Percentiles rank a stretch among this genome's conserved stretches.
These are phyloP conservation scores for Geosmithia morbida DNA, from an alignment of 2,329 filamentous ascomycete genomes.

Conservation along the genomic window DNA sequence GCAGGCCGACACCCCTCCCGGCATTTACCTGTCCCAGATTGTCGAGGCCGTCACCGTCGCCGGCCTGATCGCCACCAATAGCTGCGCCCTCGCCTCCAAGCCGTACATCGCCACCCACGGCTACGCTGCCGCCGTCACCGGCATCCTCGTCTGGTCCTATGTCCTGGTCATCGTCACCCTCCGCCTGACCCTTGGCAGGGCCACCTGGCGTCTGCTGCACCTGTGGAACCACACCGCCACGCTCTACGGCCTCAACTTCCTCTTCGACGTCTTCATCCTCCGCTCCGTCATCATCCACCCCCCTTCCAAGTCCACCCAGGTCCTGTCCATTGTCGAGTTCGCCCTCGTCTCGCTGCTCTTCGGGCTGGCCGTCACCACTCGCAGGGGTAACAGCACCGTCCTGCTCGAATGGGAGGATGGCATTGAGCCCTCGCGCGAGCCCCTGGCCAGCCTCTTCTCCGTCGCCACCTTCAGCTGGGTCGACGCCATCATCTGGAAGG, in stretches of 20 bases:
- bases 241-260: slow-evolving; percentile 74
- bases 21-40: slow-evolving; percentile 53
- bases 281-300: slow-evolving; percentile 76
- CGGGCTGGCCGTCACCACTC: slow-evolving; percentile 61
- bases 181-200: slow-evolving; percentile 53
- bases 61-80: slow-evolving; percentile 56
- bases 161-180: slow-evolving; percentile 58
- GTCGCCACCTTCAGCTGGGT: slow-evolving; percentile 83
- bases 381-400: slow-evolving; percentile 85
- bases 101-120: slow-evolving; percentile 35
- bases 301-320: slow-evolving; percentile 43
- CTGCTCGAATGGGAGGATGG: slow-evolving; percentile 79
- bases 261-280: slow-evolving; percentile 62
- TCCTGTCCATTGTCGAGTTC: slow-evolving; percentile 61
- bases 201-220: slow-evolving; percentile 50
- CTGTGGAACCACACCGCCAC: slow-evolving; percentile 88
- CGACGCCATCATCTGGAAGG: slow-evolving; percentile 75
- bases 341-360: slow-evolving; percentile 59
- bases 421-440: slow-evolving; percentile 75
- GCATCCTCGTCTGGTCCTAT: slow-evolving; percentile 68
- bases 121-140: slow-evolving; percentile 46
- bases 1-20: slow-evolving; percentile 61
- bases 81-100: slow-evolving; percentile 45
- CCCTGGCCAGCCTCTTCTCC: slow-evolving; percentile 77
- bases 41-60: slow-evolving; percentile 64